Conservation (phyloP, 2,329 filamentous ascomycete species). For the Aspergillus latus region DNA sequence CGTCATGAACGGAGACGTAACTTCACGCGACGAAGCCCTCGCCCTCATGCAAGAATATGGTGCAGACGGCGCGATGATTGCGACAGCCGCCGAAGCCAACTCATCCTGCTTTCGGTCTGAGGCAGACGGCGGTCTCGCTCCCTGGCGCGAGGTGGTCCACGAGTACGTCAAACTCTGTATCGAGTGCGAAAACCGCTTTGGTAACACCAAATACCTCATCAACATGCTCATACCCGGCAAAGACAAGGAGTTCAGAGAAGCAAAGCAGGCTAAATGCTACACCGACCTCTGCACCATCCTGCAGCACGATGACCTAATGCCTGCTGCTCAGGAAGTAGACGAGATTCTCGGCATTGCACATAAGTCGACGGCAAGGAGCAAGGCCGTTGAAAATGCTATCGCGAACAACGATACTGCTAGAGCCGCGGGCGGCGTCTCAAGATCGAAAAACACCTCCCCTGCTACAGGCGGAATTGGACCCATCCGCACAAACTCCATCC, state of each 20-base stretch:
- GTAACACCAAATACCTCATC: conserved; percentile 91
- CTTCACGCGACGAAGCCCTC: conserved; percentile 68
- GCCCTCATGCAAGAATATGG: conserved; percentile 72
- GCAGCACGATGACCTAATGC: conserved; percentile 62
- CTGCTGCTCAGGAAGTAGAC: conserved; percentile 67
- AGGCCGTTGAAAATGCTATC: conserved; percentile 36
- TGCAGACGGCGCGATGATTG: conserved; percentile 97
- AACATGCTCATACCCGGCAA: conserved; percentile 84
- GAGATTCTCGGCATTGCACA: conserved; percentile 47
- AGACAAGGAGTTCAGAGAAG: conserved; percentile 60
- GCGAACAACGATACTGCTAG: conserved; percentile 37
- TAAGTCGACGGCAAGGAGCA: conserved; percentile 27
- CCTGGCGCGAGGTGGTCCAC: conserved; percentile 75
- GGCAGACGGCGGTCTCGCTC: conserved; percentile 66
- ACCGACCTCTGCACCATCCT: conserved; percentile 65
- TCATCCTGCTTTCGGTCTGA: conserved; percentile 76
- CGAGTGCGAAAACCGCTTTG: conserved; percentile 78
- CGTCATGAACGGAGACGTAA: conserved; percentile 93
- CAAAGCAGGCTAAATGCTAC: conserved; percentile 71
- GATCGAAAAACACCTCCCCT: conserved; percentile 27
- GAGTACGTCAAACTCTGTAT: conserved; percentile 72
- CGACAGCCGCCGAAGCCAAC: conserved; percentile 87
- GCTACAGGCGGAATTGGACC: conserved; percentile 30
- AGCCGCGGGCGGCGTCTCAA: conserved; percentile 32
- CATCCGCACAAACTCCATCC: conserved; percentile 35